phyloP scores from a whole-genome alignment of 306 rosid genomes.

The Biancaea sappan region DNA sequence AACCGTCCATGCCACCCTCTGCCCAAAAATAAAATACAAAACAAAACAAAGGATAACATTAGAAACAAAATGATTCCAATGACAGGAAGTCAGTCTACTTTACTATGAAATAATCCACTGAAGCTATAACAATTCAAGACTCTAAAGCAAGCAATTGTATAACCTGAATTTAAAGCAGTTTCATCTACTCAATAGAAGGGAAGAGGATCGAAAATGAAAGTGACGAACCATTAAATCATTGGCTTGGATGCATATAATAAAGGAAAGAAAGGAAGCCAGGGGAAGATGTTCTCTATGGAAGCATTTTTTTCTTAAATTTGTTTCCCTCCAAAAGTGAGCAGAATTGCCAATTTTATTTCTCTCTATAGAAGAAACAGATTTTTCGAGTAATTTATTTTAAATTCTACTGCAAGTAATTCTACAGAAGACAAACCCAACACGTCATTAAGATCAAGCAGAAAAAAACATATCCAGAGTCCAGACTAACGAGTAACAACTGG shows the following conservation, averaged over 20 bases:
- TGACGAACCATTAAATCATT: not conserved
- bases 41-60: too few species aligned
- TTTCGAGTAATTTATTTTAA: not conserved
- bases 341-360: not conserved
- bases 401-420: not conserved
- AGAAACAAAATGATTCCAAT: not conserved
- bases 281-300: not conserved
- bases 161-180: not conserved
- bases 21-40: slow-evolving; percentile 20
- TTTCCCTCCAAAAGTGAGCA: not conserved
- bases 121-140: not conserved
- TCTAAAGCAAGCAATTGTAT: not conserved
- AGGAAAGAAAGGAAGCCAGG: not conserved
- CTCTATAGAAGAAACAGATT: not conserved
- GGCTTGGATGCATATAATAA: not conserved
- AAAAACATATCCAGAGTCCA: not conserved
- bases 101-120: not conserved
- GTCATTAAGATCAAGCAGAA: not conserved
- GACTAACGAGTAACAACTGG: not conserved
- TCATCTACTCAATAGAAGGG: not conserved
- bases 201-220: not conserved
- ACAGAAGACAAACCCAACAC: not conserved
- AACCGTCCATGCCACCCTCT: slow-evolving; percentile 61
- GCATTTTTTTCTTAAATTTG: not conserved
- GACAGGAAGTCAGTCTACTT: not conserved